Evolutionary conservation across 1,284 basidiomycete species (phyloP).

Genomic region (Mycena citricolor): DNA sequence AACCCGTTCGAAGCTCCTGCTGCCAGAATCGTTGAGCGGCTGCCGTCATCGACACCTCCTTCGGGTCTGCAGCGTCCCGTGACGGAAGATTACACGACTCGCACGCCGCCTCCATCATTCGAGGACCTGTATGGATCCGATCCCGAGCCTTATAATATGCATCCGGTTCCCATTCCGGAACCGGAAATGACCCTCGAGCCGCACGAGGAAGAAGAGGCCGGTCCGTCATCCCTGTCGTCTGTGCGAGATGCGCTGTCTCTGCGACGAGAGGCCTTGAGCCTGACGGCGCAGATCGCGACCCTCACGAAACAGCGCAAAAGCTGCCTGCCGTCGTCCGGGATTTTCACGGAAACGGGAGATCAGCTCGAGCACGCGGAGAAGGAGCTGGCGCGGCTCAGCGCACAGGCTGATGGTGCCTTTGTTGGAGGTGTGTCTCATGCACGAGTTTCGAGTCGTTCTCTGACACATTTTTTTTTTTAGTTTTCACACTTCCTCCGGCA

Average conservation of each 20-base stretch:
- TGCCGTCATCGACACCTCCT: too few relatives aligned
- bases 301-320: conserved; percentile 15
- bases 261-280: conserved; percentile 19
- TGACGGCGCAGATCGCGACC: conserved; percentile 16
- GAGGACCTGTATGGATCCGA: conserved; percentile 14
- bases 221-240: conserved; percentile 7
- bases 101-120: conserved; percentile 15
- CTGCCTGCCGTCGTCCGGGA: conserved; percentile 3
- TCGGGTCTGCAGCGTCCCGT: too few relatives aligned
- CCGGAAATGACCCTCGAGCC: not conserved
- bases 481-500: conserved; percentile 20
- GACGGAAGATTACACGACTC: not conserved
- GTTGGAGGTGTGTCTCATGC: conserved; percentile 11
- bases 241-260: conserved; percentile 15
- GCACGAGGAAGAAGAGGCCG: too few relatives aligned
- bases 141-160: not conserved
- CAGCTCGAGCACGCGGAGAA: conserved; percentile 20
- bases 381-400: conserved; percentile 17
- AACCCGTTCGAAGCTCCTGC: too few relatives aligned
- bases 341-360: conserved; percentile 10
- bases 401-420: conserved; percentile 22
- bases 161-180: not conserved
- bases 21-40: too few relatives aligned
- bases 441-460: not conserved
- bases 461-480: conserved; percentile 2